Evolutionary conservation across 352 stramenopile species (phyloP).

Genomic region (Phytophthora europaea): DNA sequence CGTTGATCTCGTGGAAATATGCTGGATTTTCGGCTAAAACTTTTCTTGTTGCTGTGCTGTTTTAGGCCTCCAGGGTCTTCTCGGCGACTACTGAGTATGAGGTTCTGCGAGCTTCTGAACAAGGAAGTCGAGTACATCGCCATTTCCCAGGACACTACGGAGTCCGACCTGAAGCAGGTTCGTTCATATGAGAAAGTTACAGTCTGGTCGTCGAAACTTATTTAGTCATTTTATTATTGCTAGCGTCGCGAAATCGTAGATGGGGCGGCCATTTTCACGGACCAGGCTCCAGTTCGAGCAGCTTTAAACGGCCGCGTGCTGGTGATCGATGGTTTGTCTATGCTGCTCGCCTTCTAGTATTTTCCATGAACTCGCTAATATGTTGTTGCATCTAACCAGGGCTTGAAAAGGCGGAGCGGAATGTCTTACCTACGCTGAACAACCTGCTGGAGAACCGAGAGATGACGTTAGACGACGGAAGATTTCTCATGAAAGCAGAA

Average conservation of each 20-base stretch:
- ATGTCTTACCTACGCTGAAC: conserved; percentile 98
- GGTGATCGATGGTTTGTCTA: conserved; percentile 90
- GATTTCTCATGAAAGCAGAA: conserved; percentile 92
- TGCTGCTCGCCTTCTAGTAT: not conserved
- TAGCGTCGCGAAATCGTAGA: conserved; percentile 79
- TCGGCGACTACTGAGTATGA: conserved; percentile 79
- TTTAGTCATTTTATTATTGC: not conserved
- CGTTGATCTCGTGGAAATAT: not conserved
- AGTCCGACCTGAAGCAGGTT: conserved; percentile 93
- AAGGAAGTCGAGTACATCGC: conserved; percentile 92
- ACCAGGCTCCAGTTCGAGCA: conserved; percentile 95
- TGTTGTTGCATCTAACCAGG: conserved; percentile 37
- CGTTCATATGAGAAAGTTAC: not conserved
- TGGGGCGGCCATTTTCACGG: conserved; percentile 85
- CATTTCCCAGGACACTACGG: conserved; percentile 95
- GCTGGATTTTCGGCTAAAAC: not conserved
- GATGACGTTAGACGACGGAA: conserved; percentile 95
- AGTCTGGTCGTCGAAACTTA: not conserved
- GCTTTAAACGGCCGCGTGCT: conserved; percentile 94
- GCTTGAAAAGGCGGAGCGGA: conserved; percentile 96
- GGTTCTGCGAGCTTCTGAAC: conserved; percentile 88
- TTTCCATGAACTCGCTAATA: not conserved
- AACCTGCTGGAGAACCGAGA: conserved; percentile 98
- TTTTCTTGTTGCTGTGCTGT: not conserved
- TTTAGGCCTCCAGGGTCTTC: conserved; percentile 77